Evolutionary conservation across 352 stramenopile species (phyloP), one percentile per base, ranked within the genome.

Genomic region (Phytophthora europaea): DNA sequence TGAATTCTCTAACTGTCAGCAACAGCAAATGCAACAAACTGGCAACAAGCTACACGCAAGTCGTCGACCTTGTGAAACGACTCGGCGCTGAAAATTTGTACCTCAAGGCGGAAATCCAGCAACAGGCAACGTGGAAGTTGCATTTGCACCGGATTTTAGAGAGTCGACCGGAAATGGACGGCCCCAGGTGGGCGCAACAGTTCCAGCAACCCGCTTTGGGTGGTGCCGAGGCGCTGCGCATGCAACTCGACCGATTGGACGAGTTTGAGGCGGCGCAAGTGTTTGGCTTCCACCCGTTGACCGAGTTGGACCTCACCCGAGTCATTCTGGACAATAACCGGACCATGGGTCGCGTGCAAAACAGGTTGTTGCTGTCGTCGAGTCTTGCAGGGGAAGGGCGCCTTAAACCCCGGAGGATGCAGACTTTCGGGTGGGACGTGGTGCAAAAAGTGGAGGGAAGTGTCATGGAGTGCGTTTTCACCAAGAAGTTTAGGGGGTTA

Each of bases 71-170:
- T 22, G 66, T 68, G 9, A 81, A 85, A 38, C 50, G 67, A 15
- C 74, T 88, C 10, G 81, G 81, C 22, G 79, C 81, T 9, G 76
- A 88, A 53, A 85, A 88, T 65, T 74, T 88, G 53, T 82, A 76
- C 33, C 61, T 88, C 5, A 79, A 80, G 31, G 70, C 76, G 6
- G 66, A 75, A 22, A 76, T 88, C 43, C 81, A 85, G 56, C 74
- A 84, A 22, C 69, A 85, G 16, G 63, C 79, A 2, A 66, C 43
- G 13, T 86, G 79, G 79, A 84, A 82, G 55, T 72, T 82, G 55
- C 71, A 83, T 13, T 48, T 88, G 40, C 72, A 78, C 23, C 50
- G 77, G 23, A 78, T 86, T 34, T 34, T 82, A 5, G 78, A 88
- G 48, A 79, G 76, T 38, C 43, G 65, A 18, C 51, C 61, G 3